A percentile compares a stretch with the other conserved stretches of the same genome.
Conservation (phyloP, 352 stramenopile species). For the Globisporangium viniferum region DNA sequence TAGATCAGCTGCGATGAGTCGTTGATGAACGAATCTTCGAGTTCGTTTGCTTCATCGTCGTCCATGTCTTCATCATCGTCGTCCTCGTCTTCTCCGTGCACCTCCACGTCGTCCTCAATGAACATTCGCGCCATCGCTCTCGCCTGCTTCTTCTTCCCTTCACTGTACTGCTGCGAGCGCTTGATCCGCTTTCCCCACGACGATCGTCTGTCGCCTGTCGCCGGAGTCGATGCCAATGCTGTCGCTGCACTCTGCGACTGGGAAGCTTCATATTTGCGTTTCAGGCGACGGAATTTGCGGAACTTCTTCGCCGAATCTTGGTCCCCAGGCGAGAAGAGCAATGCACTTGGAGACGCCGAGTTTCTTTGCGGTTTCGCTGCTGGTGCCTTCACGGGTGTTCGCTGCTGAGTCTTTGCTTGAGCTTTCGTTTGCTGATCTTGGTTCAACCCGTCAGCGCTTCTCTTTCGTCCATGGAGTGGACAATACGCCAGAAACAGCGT, state of each 20-base stretch:
- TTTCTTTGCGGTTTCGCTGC: conserved; percentile 9
- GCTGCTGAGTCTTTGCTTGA: neutral
- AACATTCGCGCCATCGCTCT: conserved; percentile 37
- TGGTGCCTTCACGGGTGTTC: conserved; percentile 3
- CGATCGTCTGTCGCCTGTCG: conserved; percentile 20
- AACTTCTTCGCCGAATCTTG: conserved; percentile 50
- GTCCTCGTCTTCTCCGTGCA: conserved; percentile 45
- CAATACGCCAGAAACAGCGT: conserved; percentile 76
- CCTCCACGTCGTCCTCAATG: conserved; percentile 67
- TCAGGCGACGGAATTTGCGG: conserved; percentile 64
- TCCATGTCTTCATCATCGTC: conserved; percentile 64
- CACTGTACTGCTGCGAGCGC: conserved; percentile 41
- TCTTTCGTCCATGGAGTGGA: conserved; percentile 45
- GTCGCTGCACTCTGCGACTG: conserved; percentile 19
- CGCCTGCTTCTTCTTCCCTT: conserved; percentile 28
- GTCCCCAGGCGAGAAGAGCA: conserved; percentile 47
- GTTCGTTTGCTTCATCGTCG: conserved; percentile 27
- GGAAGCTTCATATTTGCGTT: conserved; percentile 65
- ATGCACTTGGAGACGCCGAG: conserved; percentile 39
- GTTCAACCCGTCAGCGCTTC: conserved; percentile 16
- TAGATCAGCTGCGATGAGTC: conserved; percentile 82
- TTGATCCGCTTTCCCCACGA: conserved; percentile 63
- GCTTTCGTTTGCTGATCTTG: conserved; percentile 1
- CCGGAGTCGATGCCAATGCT: neutral
- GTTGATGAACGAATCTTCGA: conserved; percentile 78